These are phyloP conservation scores for Suillus brevipes DNA, from an alignment of 768 basidiomycete genomes.

Conservation along the genomic window DNA sequence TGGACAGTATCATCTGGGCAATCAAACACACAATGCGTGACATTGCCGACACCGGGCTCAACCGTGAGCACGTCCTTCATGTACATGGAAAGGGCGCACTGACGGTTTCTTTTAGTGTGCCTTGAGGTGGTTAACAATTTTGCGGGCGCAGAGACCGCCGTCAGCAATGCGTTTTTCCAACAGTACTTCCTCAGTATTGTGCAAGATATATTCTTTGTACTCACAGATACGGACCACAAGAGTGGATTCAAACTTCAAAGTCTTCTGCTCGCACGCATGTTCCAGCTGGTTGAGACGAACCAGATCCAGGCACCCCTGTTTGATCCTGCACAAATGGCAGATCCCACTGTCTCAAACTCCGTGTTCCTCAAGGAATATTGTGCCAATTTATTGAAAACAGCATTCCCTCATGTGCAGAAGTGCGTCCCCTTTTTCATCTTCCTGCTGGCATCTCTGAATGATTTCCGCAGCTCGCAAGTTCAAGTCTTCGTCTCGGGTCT, in stretches of 20 bases:
- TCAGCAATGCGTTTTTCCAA: conserved; percentile 93
- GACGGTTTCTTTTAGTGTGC: conserved; percentile 56
- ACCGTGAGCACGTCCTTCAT: conserved; percentile 44
- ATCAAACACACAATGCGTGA: conserved; percentile 99
- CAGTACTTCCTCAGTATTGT: conserved; percentile 92
- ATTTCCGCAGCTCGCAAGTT: conserved; percentile 58
- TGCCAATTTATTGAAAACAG: conserved; percentile 78
- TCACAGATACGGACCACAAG: conserved; percentile 98
- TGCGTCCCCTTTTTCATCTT: conserved; percentile 37
- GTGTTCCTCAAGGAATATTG: conserved; percentile 84
- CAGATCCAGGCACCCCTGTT: conserved; percentile 81
- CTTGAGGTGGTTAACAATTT: conserved; percentile 97
- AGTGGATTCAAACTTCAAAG: conserved; percentile 97
- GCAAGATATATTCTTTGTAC: conserved; percentile 95
- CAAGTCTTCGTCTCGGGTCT: conserved; percentile 67
- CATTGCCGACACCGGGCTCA: conserved; percentile 89
- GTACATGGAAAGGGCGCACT: conserved; percentile 8
- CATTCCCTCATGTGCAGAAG: conserved; percentile 92
- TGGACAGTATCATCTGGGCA: conserved; percentile 99
- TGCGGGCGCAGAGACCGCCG: conserved; percentile 70
- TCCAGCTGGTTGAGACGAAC: conserved; percentile 86
- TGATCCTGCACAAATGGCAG: conserved; percentile 70
- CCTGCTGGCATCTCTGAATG: conserved; percentile 14
- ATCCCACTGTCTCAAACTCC: conserved; percentile 74
- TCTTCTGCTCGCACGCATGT: conserved; percentile 87